These are phyloP conservation scores for Houttuynia cordata DNA, from an alignment of 164 flowering plant species.

Conservation along the genomic window DNA sequence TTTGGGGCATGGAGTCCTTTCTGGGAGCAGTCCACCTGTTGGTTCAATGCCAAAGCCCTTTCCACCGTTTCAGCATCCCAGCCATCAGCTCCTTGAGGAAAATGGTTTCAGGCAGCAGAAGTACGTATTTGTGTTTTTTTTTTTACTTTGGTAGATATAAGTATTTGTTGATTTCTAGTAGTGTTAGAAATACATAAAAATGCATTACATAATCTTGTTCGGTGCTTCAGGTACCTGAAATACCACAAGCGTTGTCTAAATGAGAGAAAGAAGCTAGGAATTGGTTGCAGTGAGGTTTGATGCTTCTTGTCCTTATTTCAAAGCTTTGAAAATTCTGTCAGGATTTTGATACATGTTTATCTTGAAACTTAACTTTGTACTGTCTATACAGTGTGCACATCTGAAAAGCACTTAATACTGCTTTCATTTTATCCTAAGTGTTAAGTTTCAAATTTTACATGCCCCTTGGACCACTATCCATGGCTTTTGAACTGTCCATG, in stretches of 20 bases:
- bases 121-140: constrained; percentile 34
- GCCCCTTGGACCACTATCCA: no score
- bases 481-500: no score
- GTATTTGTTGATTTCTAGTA: background rate
- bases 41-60: constrained; percentile 87
- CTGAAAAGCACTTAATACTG: no score
- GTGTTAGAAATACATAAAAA: background rate
- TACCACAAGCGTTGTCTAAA: constrained; percentile 71
- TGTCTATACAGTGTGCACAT: background rate
- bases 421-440: no score
- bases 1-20: constrained; percentile 31
- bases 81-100: constrained; percentile 90
- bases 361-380: background rate
- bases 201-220: background rate
- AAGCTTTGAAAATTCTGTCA: background rate
- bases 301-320: background rate
- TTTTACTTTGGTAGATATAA: background rate
- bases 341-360: background rate
- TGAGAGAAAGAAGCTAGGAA: constrained; percentile 77
- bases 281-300: constrained; percentile 94
- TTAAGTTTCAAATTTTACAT: no score
- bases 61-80: constrained; percentile 96
- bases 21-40: constrained; percentile 84
- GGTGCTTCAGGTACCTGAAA: constrained; percentile 63
- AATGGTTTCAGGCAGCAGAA: constrained; percentile 90